A percentile compares a stretch with the other conserved stretches of the same genome.
Evolutionary conservation across 75 land plant species (phyloP).

Genomic region (Sequoiadendron giganteum): DNA sequence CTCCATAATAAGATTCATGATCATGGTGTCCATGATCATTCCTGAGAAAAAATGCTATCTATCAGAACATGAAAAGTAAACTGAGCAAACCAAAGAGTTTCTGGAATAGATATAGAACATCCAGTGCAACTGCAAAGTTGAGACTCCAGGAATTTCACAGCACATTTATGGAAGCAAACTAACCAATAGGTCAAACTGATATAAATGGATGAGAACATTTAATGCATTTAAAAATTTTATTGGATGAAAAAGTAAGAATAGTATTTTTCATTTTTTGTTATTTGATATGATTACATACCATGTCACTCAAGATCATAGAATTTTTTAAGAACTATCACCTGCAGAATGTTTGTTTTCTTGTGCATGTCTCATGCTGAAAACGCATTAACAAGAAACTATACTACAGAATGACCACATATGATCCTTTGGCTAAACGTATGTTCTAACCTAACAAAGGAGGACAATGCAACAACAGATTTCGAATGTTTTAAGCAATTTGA

Average conservation of each 20-base stretch:
- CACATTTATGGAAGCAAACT: neutral
- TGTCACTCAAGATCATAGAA: neutral
- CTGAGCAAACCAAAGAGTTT: neutral
- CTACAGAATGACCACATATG: neutral
- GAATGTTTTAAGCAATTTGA: neutral
- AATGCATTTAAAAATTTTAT: neutral
- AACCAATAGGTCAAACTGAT: neutral
- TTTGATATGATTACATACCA: neutral
- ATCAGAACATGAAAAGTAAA: slow-evolving; percentile 1
- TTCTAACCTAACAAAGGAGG: neutral
- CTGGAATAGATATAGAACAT: neutral
- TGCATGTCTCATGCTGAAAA: neutral
- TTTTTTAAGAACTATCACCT: neutral
- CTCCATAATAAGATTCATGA: slow-evolving; percentile 98
- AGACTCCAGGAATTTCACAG: neutral
- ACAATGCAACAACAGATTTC: neutral
- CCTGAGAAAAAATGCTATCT: slow-evolving; percentile 28
- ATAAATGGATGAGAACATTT: neutral
- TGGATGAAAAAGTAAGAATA: neutral
- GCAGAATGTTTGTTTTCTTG: neutral
- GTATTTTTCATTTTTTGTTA: neutral
- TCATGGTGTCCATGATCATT: slow-evolving; percentile 94
- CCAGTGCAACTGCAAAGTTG: neutral
- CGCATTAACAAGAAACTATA: neutral
- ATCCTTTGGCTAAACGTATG: neutral